Evolutionary conservation across 306 rosid genomes (phyloP).

Genomic region (Crotalaria pallida): DNA sequence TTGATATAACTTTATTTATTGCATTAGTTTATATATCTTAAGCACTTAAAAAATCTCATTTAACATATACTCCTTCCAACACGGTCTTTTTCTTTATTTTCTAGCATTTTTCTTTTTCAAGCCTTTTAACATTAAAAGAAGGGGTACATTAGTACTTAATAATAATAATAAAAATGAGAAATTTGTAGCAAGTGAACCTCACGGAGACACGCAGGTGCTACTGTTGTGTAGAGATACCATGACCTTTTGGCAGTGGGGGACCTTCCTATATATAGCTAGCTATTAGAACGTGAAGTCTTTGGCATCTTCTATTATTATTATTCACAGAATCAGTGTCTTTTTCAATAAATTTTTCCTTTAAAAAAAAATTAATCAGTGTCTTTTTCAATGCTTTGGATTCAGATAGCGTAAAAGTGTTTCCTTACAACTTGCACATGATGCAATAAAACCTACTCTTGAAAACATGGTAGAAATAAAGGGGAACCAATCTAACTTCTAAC

Average conservation of each 20-base stretch:
- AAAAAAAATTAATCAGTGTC: neutral
- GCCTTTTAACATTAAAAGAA: no score
- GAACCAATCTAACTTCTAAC: no score
- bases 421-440: neutral
- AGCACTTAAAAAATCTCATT: no score
- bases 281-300: neutral
- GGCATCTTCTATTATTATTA: neutral
- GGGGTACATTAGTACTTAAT: no score
- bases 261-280: neutral
- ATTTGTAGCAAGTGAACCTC: conserved; percentile 2
- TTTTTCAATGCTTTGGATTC: neutral
- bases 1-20: no score
- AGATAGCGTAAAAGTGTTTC: neutral
- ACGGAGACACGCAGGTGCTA: neutral
- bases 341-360: no score
- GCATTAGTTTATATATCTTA: no score
- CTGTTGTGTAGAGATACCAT: neutral
- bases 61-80: no score
- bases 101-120: no score
- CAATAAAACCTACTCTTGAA: neutral
- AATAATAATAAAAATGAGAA: no score
- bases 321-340: neutral
- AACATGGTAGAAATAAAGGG: no score
- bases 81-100: no score
- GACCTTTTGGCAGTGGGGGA: neutral